These are phyloP conservation scores for Brassica cretica DNA, from an alignment of 345 rosid species.

Conservation along the genomic window DNA sequence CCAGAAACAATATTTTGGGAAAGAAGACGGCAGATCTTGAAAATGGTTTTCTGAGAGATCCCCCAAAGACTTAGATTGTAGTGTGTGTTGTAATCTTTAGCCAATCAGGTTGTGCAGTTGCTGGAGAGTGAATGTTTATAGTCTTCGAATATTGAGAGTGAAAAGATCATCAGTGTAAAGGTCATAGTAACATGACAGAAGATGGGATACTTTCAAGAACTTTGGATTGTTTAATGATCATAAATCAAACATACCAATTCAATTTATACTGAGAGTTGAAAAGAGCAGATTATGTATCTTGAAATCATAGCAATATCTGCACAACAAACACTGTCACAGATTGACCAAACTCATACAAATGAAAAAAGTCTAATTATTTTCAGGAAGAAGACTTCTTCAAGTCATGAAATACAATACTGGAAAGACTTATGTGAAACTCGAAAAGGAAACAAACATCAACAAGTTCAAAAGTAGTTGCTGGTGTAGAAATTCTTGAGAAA, in stretches of 20 bases:
- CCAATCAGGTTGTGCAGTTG: conserved; percentile 30
- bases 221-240: conserved; percentile 14
- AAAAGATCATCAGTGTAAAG: conserved; percentile 17
- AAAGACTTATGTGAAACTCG: not conserved
- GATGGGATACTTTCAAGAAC: conserved; percentile 23
- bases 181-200: conserved; percentile 24
- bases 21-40: conserved; percentile 23
- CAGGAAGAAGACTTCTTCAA: conserved; percentile 13
- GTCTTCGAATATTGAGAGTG: conserved; percentile 25
- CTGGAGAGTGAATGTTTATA: conserved; percentile 34
- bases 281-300: not conserved
- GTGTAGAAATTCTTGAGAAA: too few relatives aligned
- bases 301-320: conserved; percentile 17
- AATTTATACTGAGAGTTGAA: not conserved
- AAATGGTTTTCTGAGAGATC: not conserved
- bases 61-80: conserved; percentile 1
- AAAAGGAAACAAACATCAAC: not conserved
- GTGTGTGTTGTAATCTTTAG: conserved; percentile 39
- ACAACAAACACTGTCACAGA: conserved; percentile 9
- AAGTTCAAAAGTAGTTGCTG: too few relatives aligned
- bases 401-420: not conserved
- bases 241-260: conserved; percentile 23
- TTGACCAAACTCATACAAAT: conserved; percentile 28
- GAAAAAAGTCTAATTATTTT: conserved; percentile 28
- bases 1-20: too few relatives aligned